Percentiles rank a stretch among this genome's conserved stretches.
Evolutionary conservation across 2,329 filamentous ascomycete species (phyloP).

Genomic region (Pseudofabraea citricarpa): DNA sequence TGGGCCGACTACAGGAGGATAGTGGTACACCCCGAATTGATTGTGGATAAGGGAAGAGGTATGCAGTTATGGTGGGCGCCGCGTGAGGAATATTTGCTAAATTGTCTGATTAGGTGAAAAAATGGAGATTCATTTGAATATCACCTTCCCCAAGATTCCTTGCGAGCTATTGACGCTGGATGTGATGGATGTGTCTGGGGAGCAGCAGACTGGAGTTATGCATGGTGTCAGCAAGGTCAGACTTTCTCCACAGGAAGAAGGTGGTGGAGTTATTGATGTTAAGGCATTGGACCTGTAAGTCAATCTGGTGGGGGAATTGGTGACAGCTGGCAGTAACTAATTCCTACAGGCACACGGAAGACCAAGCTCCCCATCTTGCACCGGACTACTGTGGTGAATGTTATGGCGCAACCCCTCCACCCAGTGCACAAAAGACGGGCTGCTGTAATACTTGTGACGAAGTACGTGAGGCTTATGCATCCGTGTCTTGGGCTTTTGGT

Average conservation of each 20-base stretch:
- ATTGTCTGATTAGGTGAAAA: slow-evolving; percentile 67
- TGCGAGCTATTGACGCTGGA: slow-evolving; percentile 95
- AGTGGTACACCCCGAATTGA: slow-evolving; percentile 81
- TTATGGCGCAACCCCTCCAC: slow-evolving; percentile 76
- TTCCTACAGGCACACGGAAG: slow-evolving; percentile 56
- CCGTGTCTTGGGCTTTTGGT: slow-evolving; percentile 89
- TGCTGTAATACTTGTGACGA: slow-evolving; percentile 98
- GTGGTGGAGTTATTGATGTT: slow-evolving; percentile 69
- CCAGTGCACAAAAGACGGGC: slow-evolving; percentile 68
- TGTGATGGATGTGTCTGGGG: slow-evolving; percentile 98
- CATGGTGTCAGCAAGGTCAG: slow-evolving; percentile 92
- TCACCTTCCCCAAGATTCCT: slow-evolving; percentile 88
- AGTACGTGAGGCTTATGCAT: slow-evolving; percentile 89
- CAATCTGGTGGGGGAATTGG: slow-evolving; percentile 10
- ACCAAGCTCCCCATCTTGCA: slow-evolving; percentile 72
- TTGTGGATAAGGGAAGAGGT: slow-evolving; percentile 97
- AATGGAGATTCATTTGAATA: slow-evolving; percentile 98
- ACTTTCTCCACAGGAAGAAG: slow-evolving; percentile 65
- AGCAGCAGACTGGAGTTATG: slow-evolving; percentile 90
- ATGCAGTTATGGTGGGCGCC: slow-evolving; percentile 22
- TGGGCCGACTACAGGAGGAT: slow-evolving; percentile 90
- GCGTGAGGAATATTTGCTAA: slow-evolving; percentile 5
- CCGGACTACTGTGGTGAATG: slow-evolving; percentile 91
- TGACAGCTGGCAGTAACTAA: slow-evolving; percentile 7
- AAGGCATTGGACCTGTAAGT: slow-evolving; percentile 64